Evolutionary conservation across 306 rosid species (phyloP), one percentile per base, ranked within the genome.

Genomic region (Cucurbita ficifolia): DNA sequence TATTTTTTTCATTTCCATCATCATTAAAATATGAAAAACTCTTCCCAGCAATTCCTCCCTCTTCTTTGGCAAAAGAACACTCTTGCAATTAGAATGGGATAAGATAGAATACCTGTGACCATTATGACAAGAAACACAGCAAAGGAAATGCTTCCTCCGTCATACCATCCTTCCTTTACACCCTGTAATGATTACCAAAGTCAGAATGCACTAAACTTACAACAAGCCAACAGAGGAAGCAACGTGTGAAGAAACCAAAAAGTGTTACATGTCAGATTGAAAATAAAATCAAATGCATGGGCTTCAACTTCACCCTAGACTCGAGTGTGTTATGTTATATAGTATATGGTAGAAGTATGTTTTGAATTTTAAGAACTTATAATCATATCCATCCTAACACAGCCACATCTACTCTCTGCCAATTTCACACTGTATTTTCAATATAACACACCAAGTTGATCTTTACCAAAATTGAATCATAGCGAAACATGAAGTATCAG

Each of bases 81-180:
- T 14, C 6, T 48, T 40, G 48, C 33, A 53, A 38, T 53, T 52
- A 17, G 19, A 53, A 72, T 3, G 53, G 13, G 13, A 57, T 45
- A 22, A 67, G 55, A 11, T 64, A 67, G 42, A 55, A 13, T 85
- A 94, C 99, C 99, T 75, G 99, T 94, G 73, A 94, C 99, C 50
- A 89, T 76, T 72, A 91, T 88, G 73, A 94, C 99, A 78, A 94
- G 95, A 45, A 85, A 11, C 62, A 94, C 99, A 75, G 99, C 99
- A 70, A 91, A 84, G 71, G 88, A 75, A 82, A 91, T 94, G 84
- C 99, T 91, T 65, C 95, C 97, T 76, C 99, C 96, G 82, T 94
- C 99, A 76, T 87, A 89, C 97, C 97, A 94, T 79, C 99, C 99
- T 83, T 91, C 88, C 8, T 70, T 10, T 60, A 85, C 10, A 79